A percentile compares a stretch with the other conserved stretches of the same genome.
These are phyloP conservation scores for Firmiana major DNA, from an alignment of 345 rosid species.

Conservation along the genomic window DNA sequence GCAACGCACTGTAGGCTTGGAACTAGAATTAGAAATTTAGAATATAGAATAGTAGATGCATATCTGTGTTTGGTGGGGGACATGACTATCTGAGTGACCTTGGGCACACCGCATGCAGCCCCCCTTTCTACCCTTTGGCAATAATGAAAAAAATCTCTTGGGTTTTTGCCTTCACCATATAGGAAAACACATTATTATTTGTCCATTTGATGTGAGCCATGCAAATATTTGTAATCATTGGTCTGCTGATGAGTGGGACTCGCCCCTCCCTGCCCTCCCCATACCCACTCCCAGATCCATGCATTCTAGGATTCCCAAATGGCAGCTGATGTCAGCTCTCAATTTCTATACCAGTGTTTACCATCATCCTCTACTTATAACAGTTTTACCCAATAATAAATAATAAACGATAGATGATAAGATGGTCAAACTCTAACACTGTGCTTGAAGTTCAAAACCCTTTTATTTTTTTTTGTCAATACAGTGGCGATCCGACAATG, in stretches of 20 bases:
- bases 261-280: conserved; percentile 15
- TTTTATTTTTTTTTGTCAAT: conserved; percentile 4
- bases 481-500: conserved; percentile 94
- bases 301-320: background rate
- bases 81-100: conserved; percentile 1
- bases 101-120: conserved; percentile 1
- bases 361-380: background rate
- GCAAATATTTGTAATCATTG: conserved; percentile 26
- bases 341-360: background rate
- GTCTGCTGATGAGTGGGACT: conserved; percentile 19
- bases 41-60: too few relatives aligned
- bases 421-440: too few relatives aligned
- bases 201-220: conserved; percentile 23
- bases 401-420: too few relatives aligned
- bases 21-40: too few relatives aligned
- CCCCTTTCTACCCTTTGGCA: conserved; percentile 21
- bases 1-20: conserved; percentile 6
- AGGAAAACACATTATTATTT: background rate
- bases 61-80: conserved; percentile 19
- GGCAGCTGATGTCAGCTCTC: background rate
- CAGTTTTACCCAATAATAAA: background rate
- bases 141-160: too few relatives aligned
- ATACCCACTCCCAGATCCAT: conserved; percentile 13
- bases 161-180: conserved; percentile 1
- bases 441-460: too few relatives aligned